Evolutionary conservation across 179 eudicot species (phyloP), one percentile per base, ranked within the genome.

Genomic region (Patellifolia procumbens): DNA sequence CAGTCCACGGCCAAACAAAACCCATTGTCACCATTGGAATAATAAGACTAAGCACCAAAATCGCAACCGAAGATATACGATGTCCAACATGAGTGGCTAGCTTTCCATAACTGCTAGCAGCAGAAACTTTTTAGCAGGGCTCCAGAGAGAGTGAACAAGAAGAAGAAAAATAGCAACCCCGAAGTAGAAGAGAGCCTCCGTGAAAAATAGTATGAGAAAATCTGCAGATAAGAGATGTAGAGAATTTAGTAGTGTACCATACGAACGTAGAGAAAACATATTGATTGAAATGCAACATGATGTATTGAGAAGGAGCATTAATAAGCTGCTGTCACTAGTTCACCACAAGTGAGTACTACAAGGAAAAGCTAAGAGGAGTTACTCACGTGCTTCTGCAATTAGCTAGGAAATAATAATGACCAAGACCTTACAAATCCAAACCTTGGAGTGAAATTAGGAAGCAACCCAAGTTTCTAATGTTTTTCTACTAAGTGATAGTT

Each of bases 1-100:
- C 98, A 55, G 97, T 94, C 97, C 98, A 94, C 15, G 97, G 98
- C 98, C 97, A 94, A 68, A 94, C 98, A 81, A 88, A 88, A 56
- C 98, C 98, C 98, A 94, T 94, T 35, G 98, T 94, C 64, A 92
- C 94, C 92, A 92, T 81, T 39, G 98, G 97, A 72, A 91, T 88
- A 63, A 91, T 80, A 65, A 94, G 92, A 81, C 97, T 94, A 49
- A 92, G 96, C 77, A 89, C 89, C 88, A 94, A 80, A 75, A 92
- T 88, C 0, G 94, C 87, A 73, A 89, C 97, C 29, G 92, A 87
- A 35, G 98, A 89, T 58, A 92, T 84, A 28, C 92, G 90, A 66
- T 89, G 85, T 62, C 93, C 93, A 78, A 87, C 68, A 59, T 79
- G 89, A 59, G 91, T 79, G 3, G 80, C 76, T 22, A 67, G 79